A percentile compares a stretch with the other conserved stretches of the same genome.
Evolutionary conservation across 75 land plant genomes (phyloP).

Genomic region (Ceratopteris richardii): DNA sequence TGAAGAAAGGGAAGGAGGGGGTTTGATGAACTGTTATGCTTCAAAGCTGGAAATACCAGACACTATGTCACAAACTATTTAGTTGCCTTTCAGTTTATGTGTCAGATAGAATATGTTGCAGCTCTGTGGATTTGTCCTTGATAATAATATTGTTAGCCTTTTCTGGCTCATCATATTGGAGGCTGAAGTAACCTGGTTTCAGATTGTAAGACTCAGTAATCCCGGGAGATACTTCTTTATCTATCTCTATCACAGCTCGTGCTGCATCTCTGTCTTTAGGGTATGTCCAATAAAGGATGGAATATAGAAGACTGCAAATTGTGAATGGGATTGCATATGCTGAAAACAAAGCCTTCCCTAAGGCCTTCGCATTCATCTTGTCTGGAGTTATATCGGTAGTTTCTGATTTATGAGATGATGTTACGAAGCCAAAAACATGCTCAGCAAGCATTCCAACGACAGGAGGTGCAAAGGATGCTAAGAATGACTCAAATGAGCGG

Average conservation of each 20-base stretch:
- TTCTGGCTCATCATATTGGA: no score
- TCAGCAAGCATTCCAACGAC: slow-evolving; percentile 28
- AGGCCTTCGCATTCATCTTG: slow-evolving; percentile 11
- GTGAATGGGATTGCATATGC: slow-evolving; percentile 13
- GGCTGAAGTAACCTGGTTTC: neutral
- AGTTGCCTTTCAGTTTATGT: no score
- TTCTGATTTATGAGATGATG: neutral
- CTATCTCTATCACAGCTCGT: neutral
- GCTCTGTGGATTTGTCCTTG: no score
- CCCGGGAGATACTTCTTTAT: no score
- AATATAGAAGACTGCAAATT: slow-evolving; percentile 10
- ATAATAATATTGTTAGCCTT: no score
- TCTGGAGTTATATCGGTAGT: slow-evolving; percentile 5
- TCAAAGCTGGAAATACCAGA: no score
- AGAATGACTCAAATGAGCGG: slow-evolving; percentile 15
- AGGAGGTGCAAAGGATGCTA: slow-evolving; percentile 27
- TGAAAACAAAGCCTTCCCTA: slow-evolving; percentile 17
- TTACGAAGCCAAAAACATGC: slow-evolving; percentile 14
- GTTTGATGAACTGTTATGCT: no score
- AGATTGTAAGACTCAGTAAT: neutral
- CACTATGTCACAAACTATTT: no score
- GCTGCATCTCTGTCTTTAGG: slow-evolving; percentile 23
- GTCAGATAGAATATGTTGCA: no score
- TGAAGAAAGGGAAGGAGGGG: no score
- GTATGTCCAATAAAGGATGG: slow-evolving; percentile 19